A percentile compares a stretch with the other conserved stretches of the same genome.
Evolutionary conservation across 176 grass and related monocot species (phyloP).

Genomic region (Carex parvula): DNA sequence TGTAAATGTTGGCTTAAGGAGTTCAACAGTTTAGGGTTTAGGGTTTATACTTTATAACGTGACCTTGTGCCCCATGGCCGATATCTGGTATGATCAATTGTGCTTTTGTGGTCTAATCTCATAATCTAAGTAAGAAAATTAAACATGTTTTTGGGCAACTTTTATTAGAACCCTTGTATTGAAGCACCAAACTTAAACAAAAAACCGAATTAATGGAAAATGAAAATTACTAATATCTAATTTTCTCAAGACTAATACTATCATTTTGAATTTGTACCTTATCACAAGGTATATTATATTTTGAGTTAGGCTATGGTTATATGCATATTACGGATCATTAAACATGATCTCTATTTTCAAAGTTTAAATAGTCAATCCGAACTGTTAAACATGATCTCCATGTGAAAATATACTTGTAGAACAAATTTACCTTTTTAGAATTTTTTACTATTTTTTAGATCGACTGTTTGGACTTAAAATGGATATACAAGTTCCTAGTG

Average conservation of each 20-base stretch:
- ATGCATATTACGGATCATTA: too few relatives aligned
- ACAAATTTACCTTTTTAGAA: too few relatives aligned
- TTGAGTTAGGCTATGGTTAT: too few relatives aligned
- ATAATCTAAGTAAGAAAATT: conserved; percentile 3
- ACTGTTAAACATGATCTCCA: too few relatives aligned
- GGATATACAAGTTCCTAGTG: too few relatives aligned
- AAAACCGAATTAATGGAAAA: neutral
- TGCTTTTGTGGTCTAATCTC: neutral
- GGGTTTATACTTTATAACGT: neutral
- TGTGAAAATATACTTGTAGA: too few relatives aligned
- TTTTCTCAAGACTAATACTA: neutral
- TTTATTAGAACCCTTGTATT: neutral
- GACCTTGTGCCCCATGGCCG: neutral
- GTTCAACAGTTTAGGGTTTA: too few relatives aligned
- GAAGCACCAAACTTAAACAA: neutral
- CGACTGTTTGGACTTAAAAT: too few relatives aligned
- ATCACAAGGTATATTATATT: neutral
- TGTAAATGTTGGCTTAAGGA: too few relatives aligned
- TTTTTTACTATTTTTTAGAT: too few relatives aligned
- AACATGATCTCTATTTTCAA: too few relatives aligned
- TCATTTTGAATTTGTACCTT: neutral
- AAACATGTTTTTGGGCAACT: neutral
- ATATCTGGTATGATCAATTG: neutral
- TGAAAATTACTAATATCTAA: neutral
- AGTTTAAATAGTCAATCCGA: too few relatives aligned